A percentile compares a stretch with the other conserved stretches of the same genome.
These are phyloP conservation scores for Gnaphalium uliginosum DNA, from an alignment of 129 eudicot species.

Conservation along the genomic window DNA sequence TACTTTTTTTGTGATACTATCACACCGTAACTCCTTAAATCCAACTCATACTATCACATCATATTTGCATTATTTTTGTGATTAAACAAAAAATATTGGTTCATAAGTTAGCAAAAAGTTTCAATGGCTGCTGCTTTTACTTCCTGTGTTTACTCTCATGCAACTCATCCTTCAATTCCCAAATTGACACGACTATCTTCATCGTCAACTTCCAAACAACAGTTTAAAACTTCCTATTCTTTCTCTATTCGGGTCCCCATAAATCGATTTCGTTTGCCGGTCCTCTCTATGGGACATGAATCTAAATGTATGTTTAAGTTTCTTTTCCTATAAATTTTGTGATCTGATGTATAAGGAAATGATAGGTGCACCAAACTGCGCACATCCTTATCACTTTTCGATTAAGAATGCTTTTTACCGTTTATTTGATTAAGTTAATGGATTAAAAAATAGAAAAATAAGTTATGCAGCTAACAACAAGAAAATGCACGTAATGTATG, in stretches of 20 bases:
- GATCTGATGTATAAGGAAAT: neutral
- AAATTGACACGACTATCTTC: no score
- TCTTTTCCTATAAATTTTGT: neutral
- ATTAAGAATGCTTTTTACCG: no score
- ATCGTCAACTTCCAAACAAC: neutral
- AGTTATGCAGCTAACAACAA: no score
- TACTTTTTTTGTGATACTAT: neutral
- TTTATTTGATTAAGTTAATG: no score
- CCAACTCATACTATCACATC: neutral
- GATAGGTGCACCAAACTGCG: neutral
- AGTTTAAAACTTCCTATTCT: constrained; percentile 2
- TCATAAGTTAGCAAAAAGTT: neutral
- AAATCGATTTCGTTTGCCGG: neutral
- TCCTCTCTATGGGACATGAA: constrained; percentile 21
- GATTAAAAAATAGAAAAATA: no score
- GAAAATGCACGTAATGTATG: no score
- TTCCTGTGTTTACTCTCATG: constrained; percentile 5
- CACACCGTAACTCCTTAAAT: constrained; percentile 11
- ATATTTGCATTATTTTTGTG: no score
- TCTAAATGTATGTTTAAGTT: constrained; percentile 10
- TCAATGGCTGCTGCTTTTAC: constrained; percentile 23
- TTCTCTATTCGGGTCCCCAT: constrained; percentile 18
- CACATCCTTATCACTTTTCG: no score
- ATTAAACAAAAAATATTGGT: no score
- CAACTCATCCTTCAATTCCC: neutral